Percentiles rank a stretch among this genome's conserved stretches.
These are phyloP conservation scores for Penstemon barbatus DNA, from an alignment of 257 asterid species.

Conservation along the genomic window DNA sequence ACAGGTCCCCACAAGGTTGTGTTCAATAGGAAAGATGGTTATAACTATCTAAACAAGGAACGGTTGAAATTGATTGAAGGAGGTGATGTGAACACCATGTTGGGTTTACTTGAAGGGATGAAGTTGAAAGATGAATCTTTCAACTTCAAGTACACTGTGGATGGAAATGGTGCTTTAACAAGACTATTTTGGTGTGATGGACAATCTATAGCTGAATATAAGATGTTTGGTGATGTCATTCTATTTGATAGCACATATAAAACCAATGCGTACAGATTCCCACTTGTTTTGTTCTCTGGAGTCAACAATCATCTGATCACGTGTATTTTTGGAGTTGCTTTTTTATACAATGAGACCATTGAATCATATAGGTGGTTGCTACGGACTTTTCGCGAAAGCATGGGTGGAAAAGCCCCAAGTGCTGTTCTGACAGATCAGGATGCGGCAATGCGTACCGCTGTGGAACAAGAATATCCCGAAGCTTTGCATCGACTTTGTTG, in stretches of 20 bases:
- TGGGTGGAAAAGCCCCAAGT: background rate
- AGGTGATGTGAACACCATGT: slow-evolving; percentile 1
- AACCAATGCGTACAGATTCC: background rate
- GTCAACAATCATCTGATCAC: background rate
- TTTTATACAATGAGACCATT: background rate
- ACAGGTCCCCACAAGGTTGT: too few relatives aligned
- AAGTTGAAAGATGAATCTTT: too few relatives aligned
- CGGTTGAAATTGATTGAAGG: background rate
- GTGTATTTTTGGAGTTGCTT: background rate
- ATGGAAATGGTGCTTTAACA: too few relatives aligned
- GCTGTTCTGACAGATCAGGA: background rate
- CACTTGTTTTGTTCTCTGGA: background rate
- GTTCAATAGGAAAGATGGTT: background rate
- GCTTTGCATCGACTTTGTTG: too few relatives aligned
- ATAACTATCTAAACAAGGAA: background rate
- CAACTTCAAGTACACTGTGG: too few relatives aligned
- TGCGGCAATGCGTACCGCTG: background rate
- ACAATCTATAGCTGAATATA: background rate
- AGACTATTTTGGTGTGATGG: background rate
- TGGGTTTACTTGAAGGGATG: too few relatives aligned
- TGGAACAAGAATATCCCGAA: too few relatives aligned
- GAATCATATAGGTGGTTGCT: background rate
- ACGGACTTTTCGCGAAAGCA: background rate
- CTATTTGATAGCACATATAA: background rate
- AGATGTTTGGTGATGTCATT: background rate